Evolutionary conservation across 768 basidiomycete genomes (phyloP).

Genomic region (Russula foetens): DNA sequence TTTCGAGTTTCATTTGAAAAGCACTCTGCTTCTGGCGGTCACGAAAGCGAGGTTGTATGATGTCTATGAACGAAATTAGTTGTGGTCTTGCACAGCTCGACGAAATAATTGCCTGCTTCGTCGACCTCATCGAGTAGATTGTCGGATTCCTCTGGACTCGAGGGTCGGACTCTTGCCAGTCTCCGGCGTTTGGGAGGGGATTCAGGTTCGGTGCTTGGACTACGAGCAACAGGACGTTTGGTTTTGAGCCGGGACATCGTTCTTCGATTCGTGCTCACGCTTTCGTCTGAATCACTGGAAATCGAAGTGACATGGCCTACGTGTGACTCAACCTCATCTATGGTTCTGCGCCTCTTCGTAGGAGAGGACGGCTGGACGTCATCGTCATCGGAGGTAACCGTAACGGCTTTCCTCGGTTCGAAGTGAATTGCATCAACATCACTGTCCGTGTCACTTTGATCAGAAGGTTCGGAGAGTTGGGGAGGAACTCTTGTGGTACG

Average conservation of each 20-base stretch:
- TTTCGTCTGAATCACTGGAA: conserved; percentile 6
- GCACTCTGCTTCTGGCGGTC: conserved; percentile 46
- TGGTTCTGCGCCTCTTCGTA: conserved; percentile 19
- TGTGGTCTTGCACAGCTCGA: background rate
- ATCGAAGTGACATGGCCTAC: background rate
- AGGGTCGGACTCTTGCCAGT: conserved; percentile 35
- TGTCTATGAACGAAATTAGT: conserved; percentile 33
- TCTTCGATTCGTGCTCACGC: background rate
- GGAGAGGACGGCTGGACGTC: conserved; percentile 24
- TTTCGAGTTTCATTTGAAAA: conserved; percentile 60
- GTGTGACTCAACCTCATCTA: background rate
- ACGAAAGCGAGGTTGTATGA: conserved; percentile 58
- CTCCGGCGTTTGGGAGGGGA: conserved; percentile 31
- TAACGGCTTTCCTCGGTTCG: conserved; percentile 27
- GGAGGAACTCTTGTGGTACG: background rate
- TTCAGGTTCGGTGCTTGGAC: conserved; percentile 32
- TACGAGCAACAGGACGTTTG: conserved; percentile 6
- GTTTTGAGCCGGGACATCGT: background rate
- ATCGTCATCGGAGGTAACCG: conserved; percentile 17
- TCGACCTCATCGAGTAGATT: conserved; percentile 46
- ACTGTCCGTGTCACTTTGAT: conserved; percentile 22
- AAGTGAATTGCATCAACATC: conserved; percentile 47
- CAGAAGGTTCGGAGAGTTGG: background rate
- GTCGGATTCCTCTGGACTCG: conserved; percentile 34
- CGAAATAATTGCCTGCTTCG: conserved; percentile 41